These are phyloP conservation scores for Alternaria angustiovoidea DNA, from an alignment of 2,329 filamentous ascomycete genomes.

Conservation along the genomic window DNA sequence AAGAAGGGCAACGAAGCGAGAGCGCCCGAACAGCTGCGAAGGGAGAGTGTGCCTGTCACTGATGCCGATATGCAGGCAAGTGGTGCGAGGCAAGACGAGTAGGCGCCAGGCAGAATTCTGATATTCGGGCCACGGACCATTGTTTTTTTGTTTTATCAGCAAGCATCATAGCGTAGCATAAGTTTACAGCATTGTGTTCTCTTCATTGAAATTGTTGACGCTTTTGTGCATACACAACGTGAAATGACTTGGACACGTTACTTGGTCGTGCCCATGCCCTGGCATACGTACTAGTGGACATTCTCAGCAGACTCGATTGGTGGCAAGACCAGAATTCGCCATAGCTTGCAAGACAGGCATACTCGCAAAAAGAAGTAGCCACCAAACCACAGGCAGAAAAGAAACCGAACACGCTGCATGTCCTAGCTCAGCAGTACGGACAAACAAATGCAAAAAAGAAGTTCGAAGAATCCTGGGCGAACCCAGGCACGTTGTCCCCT, in stretches of 20 bases:
- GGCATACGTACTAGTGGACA: not conserved
- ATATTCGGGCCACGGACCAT: not conserved
- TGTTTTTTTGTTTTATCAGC: not conserved
- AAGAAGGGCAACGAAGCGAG: conserved; percentile 46
- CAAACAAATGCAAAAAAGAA: conserved; percentile 8
- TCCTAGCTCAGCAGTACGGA: too few species aligned
- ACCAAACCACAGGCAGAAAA: not conserved
- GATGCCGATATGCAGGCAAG: conserved; percentile 26
- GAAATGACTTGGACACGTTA: not conserved
- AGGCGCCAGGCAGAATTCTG: not conserved
- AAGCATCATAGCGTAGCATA: not conserved
- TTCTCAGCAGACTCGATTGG: not conserved
- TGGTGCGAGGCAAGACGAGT: conserved; percentile 17
- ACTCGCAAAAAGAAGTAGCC: not conserved
- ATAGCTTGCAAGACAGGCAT: not conserved
- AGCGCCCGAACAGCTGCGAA: conserved; percentile 32
- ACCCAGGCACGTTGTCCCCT: conserved; percentile 34
- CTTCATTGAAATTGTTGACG: not conserved
- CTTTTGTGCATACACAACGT: not conserved
- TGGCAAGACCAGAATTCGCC: not conserved
- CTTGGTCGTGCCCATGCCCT: not conserved
- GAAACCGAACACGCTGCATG: not conserved
- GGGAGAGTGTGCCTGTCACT: conserved; percentile 27
- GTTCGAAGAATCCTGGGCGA: conserved; percentile 22
- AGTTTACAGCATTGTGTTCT: not conserved